Base-by-base conservation (phyloP, 148 eudicot genomes). In the Gaultheria prostrata region DNA sequence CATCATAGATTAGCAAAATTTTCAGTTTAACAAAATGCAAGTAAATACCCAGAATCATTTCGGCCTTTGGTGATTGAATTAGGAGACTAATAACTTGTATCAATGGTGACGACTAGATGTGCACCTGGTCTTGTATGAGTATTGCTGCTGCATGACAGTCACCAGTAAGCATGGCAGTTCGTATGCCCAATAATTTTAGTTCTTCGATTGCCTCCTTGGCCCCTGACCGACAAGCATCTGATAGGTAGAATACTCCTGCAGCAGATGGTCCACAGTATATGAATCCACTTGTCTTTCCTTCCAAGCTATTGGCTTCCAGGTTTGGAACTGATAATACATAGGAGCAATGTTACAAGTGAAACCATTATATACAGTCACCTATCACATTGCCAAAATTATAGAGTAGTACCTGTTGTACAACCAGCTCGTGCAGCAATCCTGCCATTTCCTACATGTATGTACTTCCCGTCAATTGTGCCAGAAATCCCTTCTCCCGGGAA, bases 401-500 rank as follows among this genome's bases (percentile, higher is more conserved):
- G 70, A 63, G 24, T 24, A 24, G 30, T 50, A 94, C 99, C 91
- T 88, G 78, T 24, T 50, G 81, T 48, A 80, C 94, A 93, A 10
- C 96, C 98, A 14, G 95, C 95, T 88, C 93, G 86, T 35, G 82
- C 75, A 49, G 93, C 91, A 20, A 97, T 88, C 77, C 90, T 97
- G 61, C 76, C 45, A 83, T 97, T 97, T 39, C 99, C 99, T 18
- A 97, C 87, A 83, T 85, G 92, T 28, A 97, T 87, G n/a, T 84
- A 85, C 73, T 91, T 88, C 10, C 92, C 94, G 74, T 92, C 95
- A 61, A 97, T 91, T 79, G 84, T 90, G 14, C 98, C 99, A 33
- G 77, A 90, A 45, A 97, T 92, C 14, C 99, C 99, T 89, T 97
- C 99, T 65, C 99, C 99, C 0, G 99, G 97, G 84, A 92, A 97